phyloP scores from a whole-genome alignment of 2,329 filamentous ascomycete genomes.

The Trichoderma semiorbis region DNA sequence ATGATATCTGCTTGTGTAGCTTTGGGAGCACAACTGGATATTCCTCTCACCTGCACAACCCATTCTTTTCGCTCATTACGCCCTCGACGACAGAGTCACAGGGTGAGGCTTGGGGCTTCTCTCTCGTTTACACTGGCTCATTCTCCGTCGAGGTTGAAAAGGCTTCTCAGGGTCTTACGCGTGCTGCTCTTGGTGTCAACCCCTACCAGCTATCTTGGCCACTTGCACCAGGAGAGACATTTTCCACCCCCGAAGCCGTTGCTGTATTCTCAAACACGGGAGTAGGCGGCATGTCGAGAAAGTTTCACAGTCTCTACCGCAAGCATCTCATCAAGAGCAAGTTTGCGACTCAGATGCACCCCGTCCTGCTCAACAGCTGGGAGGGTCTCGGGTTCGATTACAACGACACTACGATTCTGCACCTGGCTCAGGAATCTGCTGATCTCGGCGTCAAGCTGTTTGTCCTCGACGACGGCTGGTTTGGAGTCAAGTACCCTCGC shows the following conservation, averaged over 20 bases:
- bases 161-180: slow-evolving; percentile 58
- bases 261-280: slow-evolving; percentile 58
- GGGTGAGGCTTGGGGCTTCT: slow-evolving; percentile 63
- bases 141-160: slow-evolving; percentile 61
- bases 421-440: slow-evolving; percentile 54
- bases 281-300: slow-evolving; percentile 59
- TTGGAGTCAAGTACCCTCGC: slow-evolving; percentile 57
- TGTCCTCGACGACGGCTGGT: slow-evolving; percentile 66
- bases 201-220: slow-evolving; percentile 58
- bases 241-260: slow-evolving; percentile 61
- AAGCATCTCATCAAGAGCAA: slow-evolving; percentile 58
- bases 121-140: slow-evolving; percentile 61
- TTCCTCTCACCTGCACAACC: slow-evolving; percentile 62
- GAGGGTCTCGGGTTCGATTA: slow-evolving; percentile 59
- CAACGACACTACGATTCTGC: slow-evolving; percentile 53
- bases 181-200: slow-evolving; percentile 59
- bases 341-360: slow-evolving; percentile 49
- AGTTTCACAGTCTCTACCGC: slow-evolving; percentile 59
- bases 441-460: slow-evolving; percentile 60
- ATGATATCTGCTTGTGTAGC: slow-evolving; percentile 30
- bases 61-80: slow-evolving; percentile 56
- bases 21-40: slow-evolving; percentile 61
- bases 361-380: slow-evolving; percentile 62
- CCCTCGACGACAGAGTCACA: slow-evolving; percentile 57
- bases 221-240: slow-evolving; percentile 52